phyloP scores from a whole-genome alignment of 1,284 basidiomycete species.

The Trichosporon faecale region DNA sequence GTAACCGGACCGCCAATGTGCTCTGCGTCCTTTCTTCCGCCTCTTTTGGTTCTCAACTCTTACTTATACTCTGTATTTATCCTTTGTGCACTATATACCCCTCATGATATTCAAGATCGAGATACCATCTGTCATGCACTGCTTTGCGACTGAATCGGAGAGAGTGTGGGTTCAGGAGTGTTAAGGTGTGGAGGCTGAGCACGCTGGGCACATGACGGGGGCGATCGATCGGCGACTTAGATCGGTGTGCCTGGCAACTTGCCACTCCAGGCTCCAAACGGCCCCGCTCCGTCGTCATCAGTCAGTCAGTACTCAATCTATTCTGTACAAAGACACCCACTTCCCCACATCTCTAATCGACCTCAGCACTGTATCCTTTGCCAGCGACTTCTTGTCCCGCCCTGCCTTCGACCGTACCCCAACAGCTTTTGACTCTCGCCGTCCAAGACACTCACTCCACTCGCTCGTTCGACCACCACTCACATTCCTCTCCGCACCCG shows the following conservation, averaged over 20 bases:
- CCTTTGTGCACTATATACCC: background rate
- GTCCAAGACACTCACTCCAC: background rate
- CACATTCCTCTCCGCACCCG: background rate
- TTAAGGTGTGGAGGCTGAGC: background rate
- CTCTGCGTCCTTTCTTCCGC: background rate
- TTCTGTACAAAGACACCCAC: background rate
- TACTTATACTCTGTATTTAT: background rate
- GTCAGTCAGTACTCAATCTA: background rate
- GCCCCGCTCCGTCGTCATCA: slow-evolving; percentile 5
- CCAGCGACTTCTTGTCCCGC: background rate
- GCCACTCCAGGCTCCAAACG: background rate
- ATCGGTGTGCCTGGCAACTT: background rate
- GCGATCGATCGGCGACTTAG: slow-evolving; percentile 3
- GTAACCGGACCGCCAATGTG: slow-evolving; percentile 7
- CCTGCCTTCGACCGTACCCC: background rate
- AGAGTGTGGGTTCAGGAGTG: background rate
- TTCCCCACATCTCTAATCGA: background rate
- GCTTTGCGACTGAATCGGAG: background rate
- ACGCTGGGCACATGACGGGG: background rate
- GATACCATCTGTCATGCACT: background rate
- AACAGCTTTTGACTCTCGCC: background rate
- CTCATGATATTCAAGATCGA: background rate
- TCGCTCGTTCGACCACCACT: background rate
- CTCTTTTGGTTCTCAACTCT: background rate
- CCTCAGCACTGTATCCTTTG: background rate